Base-by-base conservation (phyloP, 192 early-diverging fungal genomes). In the Podila minutissima region DNA sequence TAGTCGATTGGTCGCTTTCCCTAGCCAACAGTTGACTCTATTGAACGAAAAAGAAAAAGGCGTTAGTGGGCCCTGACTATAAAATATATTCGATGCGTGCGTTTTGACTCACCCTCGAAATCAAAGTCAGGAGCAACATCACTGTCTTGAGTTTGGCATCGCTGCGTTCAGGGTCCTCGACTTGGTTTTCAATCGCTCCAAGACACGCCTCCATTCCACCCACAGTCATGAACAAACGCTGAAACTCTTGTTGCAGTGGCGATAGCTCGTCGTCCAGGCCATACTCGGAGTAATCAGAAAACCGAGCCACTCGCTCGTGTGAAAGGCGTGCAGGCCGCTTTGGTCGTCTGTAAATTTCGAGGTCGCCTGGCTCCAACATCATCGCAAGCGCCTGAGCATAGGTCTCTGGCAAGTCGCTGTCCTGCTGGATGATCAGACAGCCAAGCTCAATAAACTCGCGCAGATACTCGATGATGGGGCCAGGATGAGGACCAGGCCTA, bases 181-280 rank as follows among this genome's bases (percentile, higher is more conserved):
- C 15, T 28, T 63, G 71, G 28, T 7, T 20, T 33, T 81, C 77
- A 17, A 81, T 81, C 5, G 77, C 71, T 8, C 31, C 24, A 13
- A 81, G 48, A 35, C 66, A 81, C 10, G 32, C 53, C 19, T 73
- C 71, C 24, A 73, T 41, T 1, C 77, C 77, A 28, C 71, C 71
- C 3, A 69, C 50, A 6, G 11, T 50, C 33, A 48, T 57, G 35
- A 81, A 81, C 9, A 69, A 26, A 3, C 55, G 22, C 46, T 69
- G 67, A 46, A 81, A 69, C 4, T 81, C 71, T 20, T 65, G 71
- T 17, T 81, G 77, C n/a, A 72, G 12, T 22, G 72, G 77, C 17
- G 71, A 49, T 5, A 69, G 61, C 4, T 81, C 77, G 6, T 73
- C 71, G 61, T 81, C 77, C 1, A 66, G 37, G 1, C 64, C 62